A percentile compares a stretch with the other conserved stretches of the same genome.
Evolutionary conservation across 129 eudicot species (phyloP).

Genomic region (Escallonia rubra): DNA sequence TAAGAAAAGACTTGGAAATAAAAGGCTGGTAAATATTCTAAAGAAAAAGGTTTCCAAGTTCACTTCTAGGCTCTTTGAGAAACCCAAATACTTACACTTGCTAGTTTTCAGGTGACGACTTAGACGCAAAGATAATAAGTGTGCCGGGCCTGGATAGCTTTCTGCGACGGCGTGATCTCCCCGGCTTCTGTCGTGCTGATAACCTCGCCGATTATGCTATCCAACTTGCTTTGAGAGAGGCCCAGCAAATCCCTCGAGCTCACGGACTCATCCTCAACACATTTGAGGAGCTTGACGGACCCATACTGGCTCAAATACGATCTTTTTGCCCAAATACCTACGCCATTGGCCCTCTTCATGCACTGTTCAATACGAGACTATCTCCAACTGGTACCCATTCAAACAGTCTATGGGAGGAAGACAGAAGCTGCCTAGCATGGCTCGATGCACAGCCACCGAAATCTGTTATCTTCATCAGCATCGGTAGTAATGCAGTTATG

Average conservation of each 20-base stretch:
- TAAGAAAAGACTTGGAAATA: no score
- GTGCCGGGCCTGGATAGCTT: constrained; percentile 36
- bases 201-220: constrained; percentile 9
- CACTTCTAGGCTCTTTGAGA: no score
- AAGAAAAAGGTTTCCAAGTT: no score
- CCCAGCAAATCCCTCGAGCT: constrained; percentile 23
- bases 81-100: neutral
- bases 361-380: constrained; percentile 30
- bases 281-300: constrained; percentile 36
- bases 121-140: constrained; percentile 25
- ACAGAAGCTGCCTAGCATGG: constrained; percentile 46
- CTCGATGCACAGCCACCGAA: constrained; percentile 38
- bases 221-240: constrained; percentile 20
- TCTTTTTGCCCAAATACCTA: constrained; percentile 32
- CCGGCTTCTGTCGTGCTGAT: constrained; percentile 28
- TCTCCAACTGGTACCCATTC: constrained; percentile 13
- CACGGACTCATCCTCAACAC: constrained; percentile 44
- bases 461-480: constrained; percentile 51
- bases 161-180: constrained; percentile 48
- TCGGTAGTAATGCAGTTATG: constrained; percentile 38
- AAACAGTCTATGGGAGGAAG: constrained; percentile 53
- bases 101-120: constrained; percentile 22
- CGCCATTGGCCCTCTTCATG: constrained; percentile 46
- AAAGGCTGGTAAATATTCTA: no score
- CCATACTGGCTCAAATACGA: constrained; percentile 29